Evolutionary conservation across 2,329 filamentous ascomycete genomes (phyloP).

Genomic region (Colletotrichum trifolii): DNA sequence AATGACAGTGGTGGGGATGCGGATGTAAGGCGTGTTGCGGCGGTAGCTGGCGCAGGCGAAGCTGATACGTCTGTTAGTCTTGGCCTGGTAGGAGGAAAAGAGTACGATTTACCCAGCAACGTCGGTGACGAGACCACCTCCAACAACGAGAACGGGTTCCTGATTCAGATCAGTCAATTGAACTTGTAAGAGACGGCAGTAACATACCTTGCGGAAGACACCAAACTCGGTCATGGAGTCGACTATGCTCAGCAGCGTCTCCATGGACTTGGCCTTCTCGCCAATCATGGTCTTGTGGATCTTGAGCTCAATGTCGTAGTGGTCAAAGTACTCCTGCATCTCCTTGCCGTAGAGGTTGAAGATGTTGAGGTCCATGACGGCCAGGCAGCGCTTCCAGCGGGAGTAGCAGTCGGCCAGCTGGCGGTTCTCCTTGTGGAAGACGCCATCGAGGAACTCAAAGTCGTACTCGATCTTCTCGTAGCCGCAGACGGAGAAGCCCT

Average conservation of each 20-base stretch:
- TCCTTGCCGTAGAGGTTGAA: constrained; percentile 73
- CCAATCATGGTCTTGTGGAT: constrained; percentile 80
- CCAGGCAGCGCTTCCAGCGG: constrained; percentile 72
- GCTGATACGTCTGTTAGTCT: constrained; percentile 47
- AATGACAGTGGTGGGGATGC: constrained; percentile 79
- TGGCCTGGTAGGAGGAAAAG: constrained; percentile 51
- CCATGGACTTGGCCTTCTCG: constrained; percentile 79
- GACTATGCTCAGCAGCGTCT: constrained; percentile 75
- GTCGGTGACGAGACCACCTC: constrained; percentile 77
- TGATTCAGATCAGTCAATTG: constrained; percentile 39
- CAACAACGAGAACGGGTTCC: constrained; percentile 74
- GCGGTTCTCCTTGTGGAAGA: constrained; percentile 70
- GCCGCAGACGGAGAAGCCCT: constrained; percentile 76
- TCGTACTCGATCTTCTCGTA: constrained; percentile 83
- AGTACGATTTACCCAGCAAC: constrained; percentile 66
- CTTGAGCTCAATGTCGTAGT: constrained; percentile 70
- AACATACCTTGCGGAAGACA: constrained; percentile 68
- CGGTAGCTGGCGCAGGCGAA: constrained; percentile 79
- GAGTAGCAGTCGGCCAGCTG: constrained; percentile 74
- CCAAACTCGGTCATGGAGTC: constrained; percentile 81
- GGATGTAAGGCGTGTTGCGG: constrained; percentile 79
- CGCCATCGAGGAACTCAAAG: constrained; percentile 77
- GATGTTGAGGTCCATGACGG: constrained; percentile 78
- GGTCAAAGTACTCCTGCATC: constrained; percentile 75
- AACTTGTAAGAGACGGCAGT: neutral